Conservation (phyloP, 2,329 filamentous ascomycete genomes). For the Knufia petricola region DNA sequence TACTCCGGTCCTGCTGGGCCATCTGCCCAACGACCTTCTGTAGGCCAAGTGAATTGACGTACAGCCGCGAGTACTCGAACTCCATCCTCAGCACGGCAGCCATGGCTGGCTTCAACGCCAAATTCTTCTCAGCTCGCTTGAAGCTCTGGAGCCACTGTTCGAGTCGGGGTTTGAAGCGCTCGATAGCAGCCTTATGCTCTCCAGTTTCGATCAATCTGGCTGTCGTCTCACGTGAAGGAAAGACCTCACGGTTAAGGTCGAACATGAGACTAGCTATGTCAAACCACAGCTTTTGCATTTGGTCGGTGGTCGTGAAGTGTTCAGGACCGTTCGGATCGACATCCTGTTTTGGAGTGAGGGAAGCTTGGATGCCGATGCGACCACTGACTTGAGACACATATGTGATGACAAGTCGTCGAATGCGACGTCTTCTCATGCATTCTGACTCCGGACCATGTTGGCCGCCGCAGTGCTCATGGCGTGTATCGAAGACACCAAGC, state of each 20-base stretch:
- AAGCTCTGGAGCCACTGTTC: constrained; percentile 73
- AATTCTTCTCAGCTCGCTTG: constrained; percentile 54
- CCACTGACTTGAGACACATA: constrained; percentile 93
- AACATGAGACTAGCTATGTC: constrained; percentile 91
- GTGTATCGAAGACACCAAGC: constrained; percentile 83
- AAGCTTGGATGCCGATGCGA: constrained; percentile 81
- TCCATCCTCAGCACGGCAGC: constrained; percentile 80
- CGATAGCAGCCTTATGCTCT: constrained; percentile 69
- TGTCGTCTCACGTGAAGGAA: constrained; percentile 77
- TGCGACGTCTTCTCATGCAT: constrained; percentile 69
- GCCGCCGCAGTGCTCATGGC: constrained; percentile 41
- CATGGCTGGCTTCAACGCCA: constrained; percentile 30
- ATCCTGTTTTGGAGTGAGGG: constrained; percentile 58
- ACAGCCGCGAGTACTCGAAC: constrained; percentile 61
- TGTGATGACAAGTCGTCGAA: constrained; percentile 77
- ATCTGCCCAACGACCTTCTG: constrained; percentile 75
- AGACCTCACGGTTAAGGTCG: constrained; percentile 76
- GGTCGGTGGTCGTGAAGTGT: constrained; percentile 39
- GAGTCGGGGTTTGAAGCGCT: constrained; percentile 70
- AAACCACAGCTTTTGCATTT: constrained; percentile 75
- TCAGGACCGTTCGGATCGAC: constrained; percentile 23
- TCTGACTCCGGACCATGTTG: constrained; percentile 46
- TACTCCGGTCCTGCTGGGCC: constrained; percentile 20
- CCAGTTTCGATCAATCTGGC: constrained; percentile 80
- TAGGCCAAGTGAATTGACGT: constrained; percentile 85